These are phyloP conservation scores for Cystobasidium ongulense DNA, from an alignment of 768 basidiomycete genomes.

Conservation along the genomic window DNA sequence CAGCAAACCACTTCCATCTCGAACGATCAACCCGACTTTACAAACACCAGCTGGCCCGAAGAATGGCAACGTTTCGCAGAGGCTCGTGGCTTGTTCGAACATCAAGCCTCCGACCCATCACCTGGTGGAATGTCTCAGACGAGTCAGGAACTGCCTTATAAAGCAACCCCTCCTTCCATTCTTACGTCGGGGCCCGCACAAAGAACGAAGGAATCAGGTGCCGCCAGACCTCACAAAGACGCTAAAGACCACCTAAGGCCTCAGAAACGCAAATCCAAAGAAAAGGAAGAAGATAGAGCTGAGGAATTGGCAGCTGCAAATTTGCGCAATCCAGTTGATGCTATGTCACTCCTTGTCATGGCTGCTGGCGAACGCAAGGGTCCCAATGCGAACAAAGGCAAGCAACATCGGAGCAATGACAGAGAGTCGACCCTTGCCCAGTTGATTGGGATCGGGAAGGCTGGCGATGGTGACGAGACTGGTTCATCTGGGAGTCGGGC, in stretches of 20 bases:
- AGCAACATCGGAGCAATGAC: not conserved
- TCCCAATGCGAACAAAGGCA: not conserved
- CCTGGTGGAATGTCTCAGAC: not conserved
- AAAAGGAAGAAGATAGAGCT: slow-evolving; percentile 5
- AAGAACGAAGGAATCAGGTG: not conserved
- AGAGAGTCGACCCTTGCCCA: not conserved
- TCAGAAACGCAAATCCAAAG: not conserved
- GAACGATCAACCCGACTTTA: not conserved
- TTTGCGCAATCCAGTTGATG: slow-evolving; percentile 32
- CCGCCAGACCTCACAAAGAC: not conserved
- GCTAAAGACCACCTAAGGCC: not conserved
- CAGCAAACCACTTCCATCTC: not conserved
- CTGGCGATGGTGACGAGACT: not conserved
- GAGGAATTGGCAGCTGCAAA: slow-evolving; percentile 23
- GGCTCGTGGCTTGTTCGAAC: not conserved
- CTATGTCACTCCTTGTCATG: slow-evolving; percentile 29
- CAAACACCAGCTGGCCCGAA: not conserved
- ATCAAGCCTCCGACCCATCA: not conserved
- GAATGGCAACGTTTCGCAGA: slow-evolving; percentile 6
- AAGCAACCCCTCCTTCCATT: not conserved
- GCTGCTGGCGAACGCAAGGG: slow-evolving; percentile 15
- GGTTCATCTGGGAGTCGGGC: not conserved
- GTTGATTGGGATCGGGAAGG: not conserved
- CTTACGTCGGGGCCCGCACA: not conserved
- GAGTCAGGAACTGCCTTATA: not conserved